Evolutionary conservation across 2,329 filamentous ascomycete genomes (phyloP).

Genomic region (Arthrobotrys musiformis): DNA sequence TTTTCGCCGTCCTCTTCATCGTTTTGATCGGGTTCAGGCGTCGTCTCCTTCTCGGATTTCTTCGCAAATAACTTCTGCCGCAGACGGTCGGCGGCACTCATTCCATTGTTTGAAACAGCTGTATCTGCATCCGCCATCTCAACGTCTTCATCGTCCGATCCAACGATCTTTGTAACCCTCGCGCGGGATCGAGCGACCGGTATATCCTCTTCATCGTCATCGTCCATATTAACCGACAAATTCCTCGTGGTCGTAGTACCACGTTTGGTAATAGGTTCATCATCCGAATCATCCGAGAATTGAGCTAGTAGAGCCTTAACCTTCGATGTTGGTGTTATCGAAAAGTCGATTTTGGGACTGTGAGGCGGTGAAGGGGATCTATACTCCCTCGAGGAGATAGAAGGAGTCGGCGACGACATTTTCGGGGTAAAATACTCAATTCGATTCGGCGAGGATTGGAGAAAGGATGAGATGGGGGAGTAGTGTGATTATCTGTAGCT

Average conservation of each 20-base stretch:
- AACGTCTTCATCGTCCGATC: conserved; percentile 14
- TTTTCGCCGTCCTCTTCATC: conserved; percentile 62
- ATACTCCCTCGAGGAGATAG: conserved; percentile 40
- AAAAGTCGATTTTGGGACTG: conserved; percentile 45
- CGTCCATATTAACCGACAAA: neutral
- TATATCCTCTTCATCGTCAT: conserved; percentile 49
- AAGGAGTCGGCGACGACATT: conserved; percentile 34
- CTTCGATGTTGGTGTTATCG: conserved; percentile 37
- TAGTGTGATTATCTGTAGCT: neutral
- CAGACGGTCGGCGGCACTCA: conserved; percentile 36
- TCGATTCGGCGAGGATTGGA: neutral
- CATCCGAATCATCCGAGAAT: conserved; percentile 39
- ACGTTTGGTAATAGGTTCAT: conserved; percentile 12
- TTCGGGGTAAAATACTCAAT: neutral
- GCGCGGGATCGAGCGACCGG: conserved; percentile 24
- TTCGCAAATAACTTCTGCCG: conserved; percentile 18
- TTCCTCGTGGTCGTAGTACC: neutral
- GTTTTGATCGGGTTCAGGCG: conserved; percentile 14
- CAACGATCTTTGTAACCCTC: conserved; percentile 17
- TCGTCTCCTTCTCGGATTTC: neutral
- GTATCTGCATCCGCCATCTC: conserved; percentile 26
- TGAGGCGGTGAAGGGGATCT: conserved; percentile 37
- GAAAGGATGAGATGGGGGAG: neutral
- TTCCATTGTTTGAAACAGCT: conserved; percentile 4
- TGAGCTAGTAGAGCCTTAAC: conserved; percentile 29